A percentile compares a stretch with the other conserved stretches of the same genome.
Conservation (phyloP, 2,329 filamentous ascomycete genomes). For the Fusarium sp. region DNA sequence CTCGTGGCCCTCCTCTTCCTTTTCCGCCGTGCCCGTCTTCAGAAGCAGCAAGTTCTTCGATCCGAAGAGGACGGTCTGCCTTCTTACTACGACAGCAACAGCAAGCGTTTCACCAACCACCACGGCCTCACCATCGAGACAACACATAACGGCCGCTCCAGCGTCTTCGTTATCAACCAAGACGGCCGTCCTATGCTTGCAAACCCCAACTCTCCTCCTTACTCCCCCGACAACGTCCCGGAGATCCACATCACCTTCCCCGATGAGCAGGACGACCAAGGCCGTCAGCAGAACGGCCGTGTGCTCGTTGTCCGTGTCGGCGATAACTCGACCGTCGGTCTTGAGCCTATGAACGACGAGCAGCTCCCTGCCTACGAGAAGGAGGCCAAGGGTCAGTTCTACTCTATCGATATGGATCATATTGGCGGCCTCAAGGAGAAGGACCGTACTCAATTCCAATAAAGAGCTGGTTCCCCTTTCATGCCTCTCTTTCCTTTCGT, state of each 20-base stretch:
- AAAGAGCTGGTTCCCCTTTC: constrained; percentile 40
- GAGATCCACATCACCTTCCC: constrained; percentile 99
- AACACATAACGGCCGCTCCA: constrained; percentile 68
- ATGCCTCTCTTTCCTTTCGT: constrained; percentile 30
- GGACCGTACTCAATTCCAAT: constrained; percentile 62
- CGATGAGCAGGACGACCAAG: constrained; percentile 89
- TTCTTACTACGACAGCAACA: constrained; percentile 72
- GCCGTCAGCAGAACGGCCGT: constrained; percentile 84
- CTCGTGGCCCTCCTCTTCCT: constrained; percentile 77
- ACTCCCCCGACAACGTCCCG: constrained; percentile 85
- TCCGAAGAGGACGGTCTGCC: constrained; percentile 67
- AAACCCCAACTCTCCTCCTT: constrained; percentile 79
- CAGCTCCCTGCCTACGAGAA: constrained; percentile 90
- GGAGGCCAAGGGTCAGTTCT: constrained; percentile 82
- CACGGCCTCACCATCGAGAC: constrained; percentile 71
- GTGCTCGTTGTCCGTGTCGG: constrained; percentile 93
- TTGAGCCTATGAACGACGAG: constrained; percentile 87
- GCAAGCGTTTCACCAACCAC: constrained; percentile 64
- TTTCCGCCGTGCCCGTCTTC: constrained; percentile 73
- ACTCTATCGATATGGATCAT: constrained; percentile 92
- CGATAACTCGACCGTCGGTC: constrained; percentile 84
- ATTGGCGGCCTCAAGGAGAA: constrained; percentile 97
- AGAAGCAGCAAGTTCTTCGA: constrained; percentile 60
- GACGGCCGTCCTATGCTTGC: constrained; percentile 81
- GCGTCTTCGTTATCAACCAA: constrained; percentile 82